phyloP scores from a whole-genome alignment of 352 stramenopile species.

The Pythium utonaiense region DNA sequence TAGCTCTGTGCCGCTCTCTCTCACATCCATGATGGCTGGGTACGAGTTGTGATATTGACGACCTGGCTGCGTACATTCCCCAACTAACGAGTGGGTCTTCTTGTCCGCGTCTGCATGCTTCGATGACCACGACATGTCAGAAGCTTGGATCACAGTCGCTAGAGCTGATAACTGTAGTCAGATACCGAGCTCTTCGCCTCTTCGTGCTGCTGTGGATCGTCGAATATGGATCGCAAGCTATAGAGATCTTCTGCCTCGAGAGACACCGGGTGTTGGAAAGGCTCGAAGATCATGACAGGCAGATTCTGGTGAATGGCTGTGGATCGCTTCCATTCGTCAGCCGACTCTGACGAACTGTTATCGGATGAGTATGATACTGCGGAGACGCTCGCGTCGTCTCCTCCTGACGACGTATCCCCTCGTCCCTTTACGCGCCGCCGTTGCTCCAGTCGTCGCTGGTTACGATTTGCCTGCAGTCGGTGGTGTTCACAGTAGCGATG shows the following conservation, averaged over 20 bases:
- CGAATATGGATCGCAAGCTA: constrained; percentile 7
- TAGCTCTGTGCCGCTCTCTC: too few species aligned
- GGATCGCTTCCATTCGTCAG: not conserved
- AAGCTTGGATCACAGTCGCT: not conserved
- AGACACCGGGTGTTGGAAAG: constrained; percentile 5
- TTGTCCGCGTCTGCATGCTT: too few species aligned
- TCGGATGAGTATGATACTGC: constrained; percentile 2
- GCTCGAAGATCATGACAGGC: constrained; percentile 3
- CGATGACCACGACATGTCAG: too few species aligned
- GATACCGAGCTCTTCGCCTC: not conserved
- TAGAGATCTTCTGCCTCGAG: constrained; percentile 5
- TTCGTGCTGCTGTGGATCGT: not conserved
- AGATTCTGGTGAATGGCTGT: too few species aligned
- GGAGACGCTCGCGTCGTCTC: not conserved
- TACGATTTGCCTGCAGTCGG: constrained; percentile 66
- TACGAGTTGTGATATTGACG: too few species aligned
- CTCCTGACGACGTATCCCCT: not conserved
- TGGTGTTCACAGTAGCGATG: constrained; percentile 76
- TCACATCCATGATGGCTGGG: too few species aligned
- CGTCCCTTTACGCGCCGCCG: constrained; percentile 29
- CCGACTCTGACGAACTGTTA: not conserved
- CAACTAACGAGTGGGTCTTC: too few species aligned
- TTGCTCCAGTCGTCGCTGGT: constrained; percentile 68
- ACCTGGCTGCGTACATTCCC: too few species aligned
- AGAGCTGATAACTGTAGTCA: not conserved